Base-by-base conservation (phyloP, 208 protist species). In the Trypanosoma cruzi region DNA sequence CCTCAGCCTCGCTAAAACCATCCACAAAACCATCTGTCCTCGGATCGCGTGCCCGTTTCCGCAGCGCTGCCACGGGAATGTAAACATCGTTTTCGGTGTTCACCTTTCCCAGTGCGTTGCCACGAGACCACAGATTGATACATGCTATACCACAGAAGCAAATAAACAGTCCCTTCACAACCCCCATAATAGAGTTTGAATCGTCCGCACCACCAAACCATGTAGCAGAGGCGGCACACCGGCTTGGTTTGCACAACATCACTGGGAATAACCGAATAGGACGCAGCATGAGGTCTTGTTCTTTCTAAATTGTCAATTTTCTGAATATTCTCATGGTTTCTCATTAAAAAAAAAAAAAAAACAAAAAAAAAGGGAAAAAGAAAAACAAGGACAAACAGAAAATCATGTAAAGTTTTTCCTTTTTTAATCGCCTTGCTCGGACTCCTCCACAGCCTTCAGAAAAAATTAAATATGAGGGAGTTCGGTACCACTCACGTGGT, bases 1-100 rank as follows among this genome's bases (percentile, higher is more conserved):
- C 11, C 29, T 55, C 31, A 24, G 48, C 52, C 14, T 77, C 74
- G 14, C 32, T 29, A 34, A 74, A 74, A 18, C 75, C 73, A 55
- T 79, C 81, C 0, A 93, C 90, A 60, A 95, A 95, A 44, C 84
- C 90, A 73, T 92, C 69, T 22, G 58, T 79, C 53, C 64, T 63
- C 36, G 83, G 84, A 13, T 57, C 60, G 2, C 55, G 72, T 55
- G 81, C 40, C 40, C 32, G 46, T 29, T 54, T 29, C 13, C 49
- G 54, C 2, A 73, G 29, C n/a, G 29, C 20, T 37, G 50, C 8
- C n/a, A 71, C 11, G 11, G 73, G 72, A 44, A 73, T 66, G 60
- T 68, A 76, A 53, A 76, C n/a, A 46, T 95, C 79, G 56, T 81
- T 80, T 59, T 89, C 78, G n/a, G 59, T 76, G 3, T 65, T 34